These are phyloP conservation scores for Lactarius indigo DNA, from an alignment of 768 basidiomycete genomes.

Conservation along the genomic window DNA sequence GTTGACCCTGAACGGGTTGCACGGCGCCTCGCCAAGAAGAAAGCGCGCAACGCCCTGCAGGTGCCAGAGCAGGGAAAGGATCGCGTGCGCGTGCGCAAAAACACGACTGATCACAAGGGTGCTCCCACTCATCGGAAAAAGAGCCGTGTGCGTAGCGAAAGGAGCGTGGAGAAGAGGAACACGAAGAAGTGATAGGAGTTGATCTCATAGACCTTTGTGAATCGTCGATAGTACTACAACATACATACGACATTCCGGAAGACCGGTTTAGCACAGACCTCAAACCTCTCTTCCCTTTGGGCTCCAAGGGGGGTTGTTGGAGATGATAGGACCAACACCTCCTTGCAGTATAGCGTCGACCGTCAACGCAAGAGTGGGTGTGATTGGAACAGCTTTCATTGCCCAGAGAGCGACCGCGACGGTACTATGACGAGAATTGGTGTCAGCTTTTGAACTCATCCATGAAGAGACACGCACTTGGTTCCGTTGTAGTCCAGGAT, in stretches of 20 bases:
- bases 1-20: constrained; percentile 77
- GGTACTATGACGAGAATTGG: constrained; percentile 13
- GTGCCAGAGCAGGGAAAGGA: constrained; percentile 41
- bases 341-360: constrained; percentile 32
- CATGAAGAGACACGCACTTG: constrained; percentile 47
- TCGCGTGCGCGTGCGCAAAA: constrained; percentile 48
- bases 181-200: constrained; percentile 45
- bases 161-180: constrained; percentile 52
- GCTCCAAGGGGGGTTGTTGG: constrained; percentile 27
- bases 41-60: constrained; percentile 54
- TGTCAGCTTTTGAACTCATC: not conserved
- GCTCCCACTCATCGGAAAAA: constrained; percentile 37
- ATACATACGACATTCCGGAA: not conserved
- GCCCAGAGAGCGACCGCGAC: constrained; percentile 34
- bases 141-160: constrained; percentile 52
- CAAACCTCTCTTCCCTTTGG: constrained; percentile 13
- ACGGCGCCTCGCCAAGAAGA: constrained; percentile 88
- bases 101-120: constrained; percentile 32
- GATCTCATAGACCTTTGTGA: not conserved
- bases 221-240: not conserved
- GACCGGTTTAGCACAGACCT: not conserved
- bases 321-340: constrained; percentile 28
- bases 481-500: constrained; percentile 68
- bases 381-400: constrained; percentile 30
- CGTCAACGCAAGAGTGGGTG: constrained; percentile 28